Base-by-base conservation (phyloP, 108 stramenopile genomes). In the Fragilaria crotonensis region DNA sequence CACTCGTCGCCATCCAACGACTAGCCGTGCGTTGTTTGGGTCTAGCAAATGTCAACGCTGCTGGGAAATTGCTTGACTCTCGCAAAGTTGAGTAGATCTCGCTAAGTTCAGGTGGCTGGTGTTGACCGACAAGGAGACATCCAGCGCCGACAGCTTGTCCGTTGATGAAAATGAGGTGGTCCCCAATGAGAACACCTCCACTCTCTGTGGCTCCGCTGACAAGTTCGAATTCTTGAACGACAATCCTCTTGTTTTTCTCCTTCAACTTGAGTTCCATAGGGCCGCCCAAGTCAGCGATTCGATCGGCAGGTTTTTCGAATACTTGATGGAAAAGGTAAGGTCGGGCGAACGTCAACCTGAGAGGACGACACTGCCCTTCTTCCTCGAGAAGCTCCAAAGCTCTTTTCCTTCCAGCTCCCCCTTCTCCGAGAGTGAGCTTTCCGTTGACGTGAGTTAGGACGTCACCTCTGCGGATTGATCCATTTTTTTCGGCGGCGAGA, bases 111-210 rank as follows among this genome's bases (percentile, higher is more conserved):
- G 75, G 68, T 33, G 52, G 30, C 2, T 54, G 66, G 29, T 48
- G 50, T 41, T 73, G 75, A 11, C 63, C 76, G 62, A 83, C 59
- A 67, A 85, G 70, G 48, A 76, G 69, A 33, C 79, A 83, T 18
- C 90, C 90, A 45, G 90, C 85, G 25, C 90, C 90, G 26, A 94
- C 86, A 4, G 93, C 66, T n/a, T 69, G 62, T 21, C 89, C 93
- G 33, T 90, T 90, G 19, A 94, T 68, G 60, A 84, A 87, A 14
- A 90, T 81, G 5, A 94, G 75, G 50, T 88, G 76, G 54, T 94
- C 93, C 25, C 93, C 93, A 25, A 88, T 57, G 54, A 88, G 54
- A 5, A 94, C 76, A n/a, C 81, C 81, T 18, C 71, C 64, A 36
- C 61, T 66, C 61, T 94, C 93, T 28, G 80, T 79, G 19, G 67